Evolutionary conservation across 345 rosid genomes (phyloP).

Genomic region (Leavenworthia alabamica): DNA sequence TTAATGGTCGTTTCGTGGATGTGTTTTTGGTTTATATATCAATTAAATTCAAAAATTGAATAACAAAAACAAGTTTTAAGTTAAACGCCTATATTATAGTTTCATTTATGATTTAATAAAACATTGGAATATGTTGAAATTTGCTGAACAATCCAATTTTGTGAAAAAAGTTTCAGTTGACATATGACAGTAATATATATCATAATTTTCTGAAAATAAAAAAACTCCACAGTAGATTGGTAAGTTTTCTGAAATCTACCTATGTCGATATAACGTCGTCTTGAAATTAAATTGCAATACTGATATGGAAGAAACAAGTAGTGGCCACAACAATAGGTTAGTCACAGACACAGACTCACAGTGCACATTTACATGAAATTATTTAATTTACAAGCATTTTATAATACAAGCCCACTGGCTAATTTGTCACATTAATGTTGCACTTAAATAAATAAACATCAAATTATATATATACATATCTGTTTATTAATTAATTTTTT

Average conservation of each 20-base stretch:
- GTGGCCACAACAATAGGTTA: constrained; percentile 3
- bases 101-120: background rate
- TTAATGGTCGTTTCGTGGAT: background rate
- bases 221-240: background rate
- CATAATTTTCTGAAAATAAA: background rate
- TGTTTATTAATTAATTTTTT: too few relatives aligned
- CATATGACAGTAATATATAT: background rate
- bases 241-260: constrained; percentile 13
- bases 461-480: too few relatives aligned
- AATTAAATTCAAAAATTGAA: too few relatives aligned
- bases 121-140: background rate
- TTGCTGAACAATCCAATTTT: background rate
- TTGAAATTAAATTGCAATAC: background rate
- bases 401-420: background rate
- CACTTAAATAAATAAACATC: too few relatives aligned
- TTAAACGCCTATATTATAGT: background rate
- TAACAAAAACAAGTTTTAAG: background rate
- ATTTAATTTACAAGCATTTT: constrained; percentile 1
- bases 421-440: constrained; percentile 15
- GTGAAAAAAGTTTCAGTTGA: background rate
- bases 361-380: constrained; percentile 23
- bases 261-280: background rate
- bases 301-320: background rate
- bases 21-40: background rate
- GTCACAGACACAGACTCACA: background rate